Evolutionary conservation across 1,284 basidiomycete genomes (phyloP).

Genomic region (Naganishia sp.): DNA sequence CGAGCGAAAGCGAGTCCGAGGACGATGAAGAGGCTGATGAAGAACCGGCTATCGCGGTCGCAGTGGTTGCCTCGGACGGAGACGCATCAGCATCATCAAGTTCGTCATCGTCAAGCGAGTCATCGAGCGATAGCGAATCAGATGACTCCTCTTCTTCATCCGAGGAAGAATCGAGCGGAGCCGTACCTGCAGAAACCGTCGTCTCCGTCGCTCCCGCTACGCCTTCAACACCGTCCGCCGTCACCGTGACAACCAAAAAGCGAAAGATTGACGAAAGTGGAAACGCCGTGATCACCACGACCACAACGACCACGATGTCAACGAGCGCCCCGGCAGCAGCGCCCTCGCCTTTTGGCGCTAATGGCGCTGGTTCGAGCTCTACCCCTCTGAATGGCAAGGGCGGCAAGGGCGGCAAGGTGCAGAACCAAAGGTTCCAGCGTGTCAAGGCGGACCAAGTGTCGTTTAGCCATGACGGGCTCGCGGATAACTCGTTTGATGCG

Average conservation of each 20-base stretch:
- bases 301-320: constrained; percentile 35
- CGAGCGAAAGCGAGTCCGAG: not conserved
- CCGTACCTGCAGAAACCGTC: constrained; percentile 37
- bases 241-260: constrained; percentile 28
- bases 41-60: not conserved
- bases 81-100: not conserved
- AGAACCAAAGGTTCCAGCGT: constrained; percentile 70
- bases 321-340: constrained; percentile 20
- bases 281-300: constrained; percentile 31
- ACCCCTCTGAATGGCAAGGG: constrained; percentile 35
- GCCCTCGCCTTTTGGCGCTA: constrained; percentile 10
- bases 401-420: constrained; percentile 40
- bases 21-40: not conserved
- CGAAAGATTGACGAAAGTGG: constrained; percentile 37
- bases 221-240: constrained; percentile 25
- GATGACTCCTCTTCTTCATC: constrained; percentile 34
- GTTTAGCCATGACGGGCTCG: constrained; percentile 63
- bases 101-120: not conserved
- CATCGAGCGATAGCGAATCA: constrained; percentile 35
- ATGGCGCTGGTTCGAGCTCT: constrained; percentile 32
- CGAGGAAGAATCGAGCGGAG: not conserved
- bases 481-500: constrained; percentile 79
- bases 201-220: constrained; percentile 29
- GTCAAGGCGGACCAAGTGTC: constrained; percentile 70
- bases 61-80: not conserved